Evolutionary conservation across 148 eudicot genomes (phyloP).

Genomic region (Chenopodium quinoa): DNA sequence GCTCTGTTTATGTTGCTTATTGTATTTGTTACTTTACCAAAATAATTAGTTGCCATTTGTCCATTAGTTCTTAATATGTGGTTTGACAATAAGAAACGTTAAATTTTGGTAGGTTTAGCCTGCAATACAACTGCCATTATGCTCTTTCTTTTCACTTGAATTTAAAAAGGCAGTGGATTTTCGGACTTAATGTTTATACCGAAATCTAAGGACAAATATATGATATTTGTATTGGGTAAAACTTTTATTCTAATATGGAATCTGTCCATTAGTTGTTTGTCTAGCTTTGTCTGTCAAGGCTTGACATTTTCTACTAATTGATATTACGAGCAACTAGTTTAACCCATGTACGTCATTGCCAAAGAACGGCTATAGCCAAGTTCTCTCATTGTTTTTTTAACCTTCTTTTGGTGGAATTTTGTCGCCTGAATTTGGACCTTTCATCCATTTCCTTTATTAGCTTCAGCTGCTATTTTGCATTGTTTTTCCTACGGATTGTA

Average conservation of each 20-base stretch:
- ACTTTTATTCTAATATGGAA: not conserved
- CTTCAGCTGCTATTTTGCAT: not conserved
- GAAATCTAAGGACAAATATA: not conserved
- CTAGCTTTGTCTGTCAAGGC: not conserved
- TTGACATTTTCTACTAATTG: not conserved
- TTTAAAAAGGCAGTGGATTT: not conserved
- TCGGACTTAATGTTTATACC: not conserved
- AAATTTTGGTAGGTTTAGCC: not conserved
- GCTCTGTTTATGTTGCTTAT: not conserved
- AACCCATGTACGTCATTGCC: not conserved
- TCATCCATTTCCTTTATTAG: not conserved
- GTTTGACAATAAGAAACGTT: not conserved
- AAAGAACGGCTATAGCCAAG: not conserved
- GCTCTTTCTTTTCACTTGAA: not conserved
- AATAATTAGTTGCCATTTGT: not conserved
- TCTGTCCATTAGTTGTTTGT: not conserved
- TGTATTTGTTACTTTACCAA: not conserved
- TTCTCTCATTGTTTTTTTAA: not conserved
- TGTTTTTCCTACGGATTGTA: not conserved
- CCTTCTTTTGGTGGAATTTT: not conserved
- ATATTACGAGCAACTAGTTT: not conserved
- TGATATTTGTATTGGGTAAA: not conserved
- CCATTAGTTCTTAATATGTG: not conserved
- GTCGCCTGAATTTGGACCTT: not conserved
- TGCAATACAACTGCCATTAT: not conserved